Conservation (phyloP, 345 rosid species). For the Moricandia moricandioides region DNA sequence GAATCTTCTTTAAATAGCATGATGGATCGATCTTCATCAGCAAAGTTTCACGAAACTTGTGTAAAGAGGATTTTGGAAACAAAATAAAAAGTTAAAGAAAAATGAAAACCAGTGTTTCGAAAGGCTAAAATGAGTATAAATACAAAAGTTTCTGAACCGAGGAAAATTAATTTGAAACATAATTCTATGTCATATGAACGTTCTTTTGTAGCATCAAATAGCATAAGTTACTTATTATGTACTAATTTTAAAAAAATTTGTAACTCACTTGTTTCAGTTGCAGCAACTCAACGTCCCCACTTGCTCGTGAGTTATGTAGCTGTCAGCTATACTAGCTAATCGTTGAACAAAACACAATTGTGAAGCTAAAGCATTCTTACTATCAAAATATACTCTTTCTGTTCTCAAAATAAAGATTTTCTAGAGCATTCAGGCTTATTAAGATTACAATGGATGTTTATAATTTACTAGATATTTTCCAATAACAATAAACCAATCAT, state of each 20-base stretch:
- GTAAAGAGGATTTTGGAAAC: not conserved
- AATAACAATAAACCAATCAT: too few species aligned
- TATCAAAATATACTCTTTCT: too few species aligned
- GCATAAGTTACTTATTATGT: not conserved
- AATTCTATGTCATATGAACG: not conserved
- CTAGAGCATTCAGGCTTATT: too few species aligned
- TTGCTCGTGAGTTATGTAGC: not conserved
- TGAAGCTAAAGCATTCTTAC: not conserved
- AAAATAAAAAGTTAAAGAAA: not conserved
- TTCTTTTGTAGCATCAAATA: not conserved
- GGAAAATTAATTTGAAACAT: not conserved
- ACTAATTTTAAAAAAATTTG: not conserved
- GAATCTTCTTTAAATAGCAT: not conserved
- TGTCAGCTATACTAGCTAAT: too few species aligned
- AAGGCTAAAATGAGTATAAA: not conserved
- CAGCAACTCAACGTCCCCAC: conserved; percentile 11
- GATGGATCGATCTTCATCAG: not conserved
- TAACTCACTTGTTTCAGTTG: not conserved
- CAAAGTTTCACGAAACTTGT: not conserved
- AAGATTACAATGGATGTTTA: too few species aligned
- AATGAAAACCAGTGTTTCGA: not conserved
- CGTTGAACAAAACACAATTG: not conserved
- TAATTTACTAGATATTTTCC: too few species aligned
- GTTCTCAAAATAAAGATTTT: too few species aligned
- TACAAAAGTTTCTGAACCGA: not conserved